Base-by-base conservation (phyloP, 2,329 filamentous ascomycete genomes). In the Paecilomyces variotii region DNA sequence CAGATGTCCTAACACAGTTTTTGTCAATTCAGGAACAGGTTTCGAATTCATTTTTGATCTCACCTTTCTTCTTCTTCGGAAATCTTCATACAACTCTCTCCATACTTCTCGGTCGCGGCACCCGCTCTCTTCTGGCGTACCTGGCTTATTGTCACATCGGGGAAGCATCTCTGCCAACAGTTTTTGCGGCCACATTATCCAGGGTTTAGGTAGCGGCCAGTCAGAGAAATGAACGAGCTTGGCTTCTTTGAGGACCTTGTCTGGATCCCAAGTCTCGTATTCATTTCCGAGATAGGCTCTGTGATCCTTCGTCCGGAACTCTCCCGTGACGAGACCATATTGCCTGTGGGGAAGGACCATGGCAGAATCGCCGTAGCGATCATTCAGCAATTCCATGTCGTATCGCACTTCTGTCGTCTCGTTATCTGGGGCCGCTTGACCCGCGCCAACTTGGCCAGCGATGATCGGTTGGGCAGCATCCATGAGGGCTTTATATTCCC, bases 161-260 rank as follows among this genome's bases (percentile, higher is more conserved):
- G 72, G 72, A 57, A 72, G 63, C 56, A 71, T 65, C 39, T 70
- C 65, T 1, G 67, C 66, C 26, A 75, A 56, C 55, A 69, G 58
- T 24, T 68, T 63, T 30, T 67, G 68, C 19, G 72, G 70, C 72
- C 72, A 75, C 72, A 74, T 74, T 4, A 83, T 70, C 82, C 83
- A 85, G 2, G 84, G 84, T 63, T 90, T 90, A 0, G 86, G 85
- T 4, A 88, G 64, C 0, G 87, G 87, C 84, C 84, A 88, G 66
- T 90, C 87, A 11, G 83, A 87, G 68, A 89, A 90, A 69, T 90
- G 87, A 1, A 90, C 75, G 4, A 87, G 78, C 62, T 87, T 88
- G 5, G 85, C 83, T 64, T 88, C 84, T 12, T 78, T 78, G 56
- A 83, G 76, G 0, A 79, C 78, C 49, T 69, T 72, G 26, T 84